Conservation (phyloP, 208 protist genomes). For the Trypanosoma vivax region DNA sequence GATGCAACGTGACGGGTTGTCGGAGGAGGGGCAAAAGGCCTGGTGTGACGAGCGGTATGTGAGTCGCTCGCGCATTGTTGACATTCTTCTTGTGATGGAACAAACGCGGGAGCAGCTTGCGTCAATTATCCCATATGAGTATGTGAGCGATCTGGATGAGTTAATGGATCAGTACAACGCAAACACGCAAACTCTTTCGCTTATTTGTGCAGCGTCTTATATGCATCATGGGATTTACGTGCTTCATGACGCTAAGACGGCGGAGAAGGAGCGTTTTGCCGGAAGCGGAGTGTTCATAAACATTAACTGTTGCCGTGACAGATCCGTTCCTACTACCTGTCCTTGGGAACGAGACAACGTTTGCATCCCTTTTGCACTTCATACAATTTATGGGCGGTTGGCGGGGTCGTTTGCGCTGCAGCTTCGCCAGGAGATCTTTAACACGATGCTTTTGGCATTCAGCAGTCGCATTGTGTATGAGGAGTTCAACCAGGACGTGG, state of each 20-base stretch:
- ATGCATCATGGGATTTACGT: constrained; percentile 64
- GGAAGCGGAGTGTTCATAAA: constrained; percentile 66
- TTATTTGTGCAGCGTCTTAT: constrained; percentile 52
- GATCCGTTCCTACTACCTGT: constrained; percentile 57
- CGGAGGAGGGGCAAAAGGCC: constrained; percentile 60
- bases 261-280: constrained; percentile 37
- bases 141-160: constrained; percentile 59
- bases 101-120: constrained; percentile 74
- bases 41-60: constrained; percentile 63
- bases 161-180: constrained; percentile 46
- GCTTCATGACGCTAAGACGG: constrained; percentile 30
- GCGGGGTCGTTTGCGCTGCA: constrained; percentile 58
- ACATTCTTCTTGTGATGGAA: constrained; percentile 49
- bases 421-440: constrained; percentile 43
- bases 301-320: constrained; percentile 46
- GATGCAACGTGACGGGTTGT: constrained; percentile 70
- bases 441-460: constrained; percentile 61
- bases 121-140: constrained; percentile 47
- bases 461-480: constrained; percentile 37
- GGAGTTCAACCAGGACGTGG: constrained; percentile 10
- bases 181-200: constrained; percentile 30
- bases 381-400: constrained; percentile 51
- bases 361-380: constrained; percentile 59
- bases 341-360: constrained; percentile 44
- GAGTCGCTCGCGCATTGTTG: constrained; percentile 55